Evolutionary conservation across 2,329 filamentous ascomycete species (phyloP).

Genomic region (Xylariaceae sp.): DNA sequence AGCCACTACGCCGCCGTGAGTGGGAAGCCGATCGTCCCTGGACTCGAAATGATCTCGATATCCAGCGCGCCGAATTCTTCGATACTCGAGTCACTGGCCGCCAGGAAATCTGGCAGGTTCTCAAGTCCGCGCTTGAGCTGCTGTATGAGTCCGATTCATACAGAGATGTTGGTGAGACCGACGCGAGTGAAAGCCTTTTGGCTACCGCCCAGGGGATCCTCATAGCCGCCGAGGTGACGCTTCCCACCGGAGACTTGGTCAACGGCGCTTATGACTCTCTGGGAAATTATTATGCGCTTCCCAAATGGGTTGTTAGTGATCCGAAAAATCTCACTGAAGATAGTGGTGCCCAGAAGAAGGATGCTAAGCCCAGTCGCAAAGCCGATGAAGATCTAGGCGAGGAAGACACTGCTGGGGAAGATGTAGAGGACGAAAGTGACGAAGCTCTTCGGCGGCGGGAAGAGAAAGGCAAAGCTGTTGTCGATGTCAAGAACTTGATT

Average conservation of each 20-base stretch:
- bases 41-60: conserved; percentile 65
- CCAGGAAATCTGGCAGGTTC: conserved; percentile 73
- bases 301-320: conserved; percentile 65
- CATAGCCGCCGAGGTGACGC: conserved; percentile 69
- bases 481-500: conserved; percentile 51
- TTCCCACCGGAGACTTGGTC: conserved; percentile 68
- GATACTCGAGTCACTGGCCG: conserved; percentile 80
- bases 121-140: conserved; percentile 64
- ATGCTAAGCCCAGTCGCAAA: conserved; percentile 19
- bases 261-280: conserved; percentile 69
- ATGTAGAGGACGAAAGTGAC: conserved; percentile 34
- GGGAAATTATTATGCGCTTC: conserved; percentile 66
- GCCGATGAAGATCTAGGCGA: conserved; percentile 26
- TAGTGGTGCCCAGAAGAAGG: conserved; percentile 18
- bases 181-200: conserved; percentile 33
- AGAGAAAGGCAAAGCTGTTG: conserved; percentile 57
- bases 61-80: conserved; percentile 79
- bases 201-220: conserved; percentile 76
- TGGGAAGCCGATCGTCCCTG: conserved; percentile 65
- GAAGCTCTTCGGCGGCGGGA: conserved; percentile 42
- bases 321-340: conserved; percentile 51
- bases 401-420: conserved; percentile 26
- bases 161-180: background rate
- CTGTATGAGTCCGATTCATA: conserved; percentile 54
- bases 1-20: conserved; percentile 60